Evolutionary conservation across 73 alveolate genomes (phyloP).

Genomic region (Symbiodinium natans): DNA sequence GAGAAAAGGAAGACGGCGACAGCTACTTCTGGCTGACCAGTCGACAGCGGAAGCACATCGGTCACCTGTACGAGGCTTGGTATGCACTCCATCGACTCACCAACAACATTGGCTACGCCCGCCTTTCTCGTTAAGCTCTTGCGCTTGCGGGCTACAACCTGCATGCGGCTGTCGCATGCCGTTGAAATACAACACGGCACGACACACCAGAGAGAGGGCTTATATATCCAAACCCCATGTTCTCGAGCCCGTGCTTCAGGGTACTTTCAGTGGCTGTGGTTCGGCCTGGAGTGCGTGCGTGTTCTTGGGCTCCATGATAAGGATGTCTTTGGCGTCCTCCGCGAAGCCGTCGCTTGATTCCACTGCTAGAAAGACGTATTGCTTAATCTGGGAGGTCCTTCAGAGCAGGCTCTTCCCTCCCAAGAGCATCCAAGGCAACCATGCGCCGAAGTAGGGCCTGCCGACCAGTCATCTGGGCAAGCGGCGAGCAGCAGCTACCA

Average conservation of each 20-base stretch:
- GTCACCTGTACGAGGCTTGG: not conserved
- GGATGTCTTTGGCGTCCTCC: constrained; percentile 81
- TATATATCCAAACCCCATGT: no score
- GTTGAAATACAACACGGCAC: no score
- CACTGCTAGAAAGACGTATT: no score
- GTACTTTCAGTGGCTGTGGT: no score
- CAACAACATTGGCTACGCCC: not conserved
- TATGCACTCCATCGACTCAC: not conserved
- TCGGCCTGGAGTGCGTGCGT: constrained; percentile 71
- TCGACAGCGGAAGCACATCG: not conserved
- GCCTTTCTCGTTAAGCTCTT: constrained; percentile 69
- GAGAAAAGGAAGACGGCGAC: constrained; percentile 76
- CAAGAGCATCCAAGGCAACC: constrained; percentile 72
- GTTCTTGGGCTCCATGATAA: constrained; percentile 73
- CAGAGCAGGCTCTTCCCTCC: constrained; percentile 22
- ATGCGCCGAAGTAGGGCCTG: constrained; percentile 81
- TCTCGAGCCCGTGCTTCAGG: no score
- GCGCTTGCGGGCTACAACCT: constrained; percentile 84
- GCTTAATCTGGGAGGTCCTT: constrained; percentile 57
- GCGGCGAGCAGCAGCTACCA: no score
- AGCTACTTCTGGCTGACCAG: constrained; percentile 11
- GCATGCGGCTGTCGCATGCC: not conserved
- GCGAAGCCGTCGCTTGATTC: no score
- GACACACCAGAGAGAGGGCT: no score
- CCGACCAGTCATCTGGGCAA: not conserved